Percentiles rank a stretch among this genome's conserved stretches.
Conservation (phyloP, 1,284 basidiomycete species). For the Apiotrichum sp. region DNA sequence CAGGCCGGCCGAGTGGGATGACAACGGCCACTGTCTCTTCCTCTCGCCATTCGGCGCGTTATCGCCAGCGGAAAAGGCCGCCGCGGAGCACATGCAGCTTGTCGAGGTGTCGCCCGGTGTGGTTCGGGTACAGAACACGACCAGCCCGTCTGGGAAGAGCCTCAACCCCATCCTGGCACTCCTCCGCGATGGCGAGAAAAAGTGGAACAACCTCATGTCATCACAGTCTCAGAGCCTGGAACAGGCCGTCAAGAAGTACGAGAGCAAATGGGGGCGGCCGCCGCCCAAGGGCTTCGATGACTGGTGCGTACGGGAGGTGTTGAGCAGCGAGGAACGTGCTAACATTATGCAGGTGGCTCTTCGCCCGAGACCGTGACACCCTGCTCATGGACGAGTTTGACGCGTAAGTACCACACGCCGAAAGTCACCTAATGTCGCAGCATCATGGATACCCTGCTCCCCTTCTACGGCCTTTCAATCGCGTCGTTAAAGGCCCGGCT, state of each 20-base stretch:
- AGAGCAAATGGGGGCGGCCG: slow-evolving; percentile 42
- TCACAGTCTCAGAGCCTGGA: slow-evolving; percentile 49
- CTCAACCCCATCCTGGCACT: slow-evolving; percentile 47
- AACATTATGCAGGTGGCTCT: slow-evolving; percentile 29
- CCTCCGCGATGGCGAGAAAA: slow-evolving; percentile 47
- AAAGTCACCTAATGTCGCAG: slow-evolving; percentile 14
- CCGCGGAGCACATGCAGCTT: slow-evolving; percentile 30
- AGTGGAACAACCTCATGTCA: slow-evolving; percentile 47
- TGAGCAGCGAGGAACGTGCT: neutral
- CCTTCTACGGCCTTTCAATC: slow-evolving; percentile 43
- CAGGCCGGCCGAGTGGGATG: slow-evolving; percentile 40
- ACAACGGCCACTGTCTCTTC: slow-evolving; percentile 44
- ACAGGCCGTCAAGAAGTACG: slow-evolving; percentile 49
- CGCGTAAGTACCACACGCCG: slow-evolving; percentile 26
- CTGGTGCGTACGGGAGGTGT: slow-evolving; percentile 29
- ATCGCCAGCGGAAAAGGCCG: slow-evolving; percentile 29
- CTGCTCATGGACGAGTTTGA: slow-evolving; percentile 47
- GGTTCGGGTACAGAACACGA: slow-evolving; percentile 19
- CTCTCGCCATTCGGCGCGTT: slow-evolving; percentile 44
- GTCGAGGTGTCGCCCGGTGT: slow-evolving; percentile 37
- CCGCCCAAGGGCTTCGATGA: slow-evolving; percentile 48
- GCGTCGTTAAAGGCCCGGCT: slow-evolving; percentile 35
- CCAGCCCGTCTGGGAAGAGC: slow-evolving; percentile 8
- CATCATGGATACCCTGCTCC: slow-evolving; percentile 44
- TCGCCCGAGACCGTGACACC: slow-evolving; percentile 32